Conservation (phyloP, 73 alveolate genomes). For the Blepharisma japonicum region DNA sequence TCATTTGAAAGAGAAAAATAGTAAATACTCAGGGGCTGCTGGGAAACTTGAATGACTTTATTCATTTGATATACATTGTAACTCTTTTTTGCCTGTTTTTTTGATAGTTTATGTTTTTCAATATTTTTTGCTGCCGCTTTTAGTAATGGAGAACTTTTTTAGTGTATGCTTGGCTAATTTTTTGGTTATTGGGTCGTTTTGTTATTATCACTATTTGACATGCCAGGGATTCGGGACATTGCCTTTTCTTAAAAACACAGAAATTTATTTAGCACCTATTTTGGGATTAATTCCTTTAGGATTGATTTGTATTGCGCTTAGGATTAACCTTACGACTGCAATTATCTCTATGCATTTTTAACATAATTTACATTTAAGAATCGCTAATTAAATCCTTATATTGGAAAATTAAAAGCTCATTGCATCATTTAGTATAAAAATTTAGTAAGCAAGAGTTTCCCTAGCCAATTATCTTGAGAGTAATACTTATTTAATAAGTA, state of each 20-base stretch:
- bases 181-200: neutral
- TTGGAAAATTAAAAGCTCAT: no score
- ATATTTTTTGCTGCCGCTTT: neutral
- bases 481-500: no score
- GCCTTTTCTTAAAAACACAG: slow-evolving; percentile 26
- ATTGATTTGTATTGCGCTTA: neutral
- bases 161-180: slow-evolving; percentile 5
- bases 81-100: slow-evolving; percentile 25
- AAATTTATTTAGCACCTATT: slow-evolving; percentile 26
- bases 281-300: neutral
- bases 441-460: no score
- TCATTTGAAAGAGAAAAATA: slow-evolving; percentile 21
- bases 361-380: neutral
- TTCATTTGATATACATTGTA: slow-evolving; percentile 24
- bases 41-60: slow-evolving; percentile 27
- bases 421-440: no score
- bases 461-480: no score
- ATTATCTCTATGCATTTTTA: slow-evolving; percentile 19
- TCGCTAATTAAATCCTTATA: no score
- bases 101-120: slow-evolving; percentile 23
- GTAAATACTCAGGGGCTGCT: slow-evolving; percentile 25
- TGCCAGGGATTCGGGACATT: slow-evolving; percentile 8
- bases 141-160: slow-evolving; percentile 6
- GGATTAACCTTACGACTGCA: neutral
- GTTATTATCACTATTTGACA: neutral